Evolutionary conservation across 208 protist species (phyloP), one percentile per base, ranked within the genome.

Genomic region (Naegleria gruberi): DNA sequence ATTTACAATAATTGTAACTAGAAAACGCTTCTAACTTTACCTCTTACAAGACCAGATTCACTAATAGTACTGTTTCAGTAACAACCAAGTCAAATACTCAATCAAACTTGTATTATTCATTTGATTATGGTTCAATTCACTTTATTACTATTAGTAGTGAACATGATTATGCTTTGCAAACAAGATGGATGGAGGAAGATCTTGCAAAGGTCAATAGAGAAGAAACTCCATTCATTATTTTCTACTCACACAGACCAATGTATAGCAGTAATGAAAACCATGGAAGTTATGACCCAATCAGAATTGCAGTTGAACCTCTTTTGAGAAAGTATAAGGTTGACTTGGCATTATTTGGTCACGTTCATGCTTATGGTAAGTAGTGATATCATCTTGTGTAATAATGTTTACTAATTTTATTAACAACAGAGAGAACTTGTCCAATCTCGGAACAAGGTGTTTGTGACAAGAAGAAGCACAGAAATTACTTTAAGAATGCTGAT

Each of bases 151-250:
- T 95, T 82, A 92, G 85, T 40, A 90, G 83, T 44, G 92, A 95
- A 41, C 92, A 94, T 82, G 41, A 91, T 47, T 95, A 92, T 77
- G 15, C 6, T 37, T n/a, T 10, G 43, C 93, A 95, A 89, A 93
- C 89, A 46, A 8, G 91, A 26, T 95, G 92, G 93, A n/a, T 95
- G 26, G 47, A 85, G 1, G 51, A 90, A 26, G 94, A 95, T 91
- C 47, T 95, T 0, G 30, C 23, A 0, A 82, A 41, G 2, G 93
- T 95, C 0, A 81, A 95, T 74, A 17, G 94, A 34, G 37, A 12
- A 1, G 19, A 51, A 30, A 95, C 94, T 23, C 94, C 94, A 40
- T 95, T 93, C 92, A 2, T 95, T 4, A 65, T 95, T 37, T 84
- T 95, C 7, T 83, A 55, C 40, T 82, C 91, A 30, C 94, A 95